A percentile compares a stretch with the other conserved stretches of the same genome.
These are phyloP conservation scores for Eucalyptus curtisii DNA, from an alignment of 345 rosid genomes.

Conservation along the genomic window DNA sequence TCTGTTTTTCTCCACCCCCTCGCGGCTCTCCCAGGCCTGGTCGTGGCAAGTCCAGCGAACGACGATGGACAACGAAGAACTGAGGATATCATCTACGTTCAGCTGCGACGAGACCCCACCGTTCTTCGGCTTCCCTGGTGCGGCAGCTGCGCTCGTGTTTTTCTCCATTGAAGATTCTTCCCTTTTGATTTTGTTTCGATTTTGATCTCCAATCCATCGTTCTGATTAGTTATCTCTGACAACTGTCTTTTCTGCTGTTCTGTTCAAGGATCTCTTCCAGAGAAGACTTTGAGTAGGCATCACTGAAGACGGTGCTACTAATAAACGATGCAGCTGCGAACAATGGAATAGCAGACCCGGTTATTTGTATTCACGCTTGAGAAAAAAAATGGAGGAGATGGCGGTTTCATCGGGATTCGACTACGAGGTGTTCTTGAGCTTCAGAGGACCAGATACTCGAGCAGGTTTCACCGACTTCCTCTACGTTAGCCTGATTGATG, in stretches of 20 bases:
- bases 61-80: too few species aligned
- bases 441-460: neutral
- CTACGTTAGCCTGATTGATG: neutral
- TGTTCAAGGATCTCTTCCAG: neutral
- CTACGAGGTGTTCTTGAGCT: neutral
- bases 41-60: too few species aligned
- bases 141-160: too few species aligned
- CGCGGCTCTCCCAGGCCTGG: too few species aligned
- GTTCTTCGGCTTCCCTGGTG: too few species aligned
- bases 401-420: neutral
- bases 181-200: too few species aligned
- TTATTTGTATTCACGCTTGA: neutral
- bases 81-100: too few species aligned
- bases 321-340: neutral
- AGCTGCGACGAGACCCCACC: too few species aligned
- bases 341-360: neutral
- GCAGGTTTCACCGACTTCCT: neutral
- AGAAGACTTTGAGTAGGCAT: neutral
- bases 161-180: too few species aligned
- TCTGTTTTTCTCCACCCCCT: too few species aligned
- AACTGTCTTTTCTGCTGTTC: neutral
- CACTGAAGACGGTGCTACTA: neutral
- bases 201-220: too few species aligned
- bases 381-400: neutral
- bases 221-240: neutral